Percentiles rank a stretch among this genome's conserved stretches.
These are phyloP conservation scores for Verticillium zaregamsianum DNA, from an alignment of 2,329 filamentous ascomycete species.

Conservation along the genomic window DNA sequence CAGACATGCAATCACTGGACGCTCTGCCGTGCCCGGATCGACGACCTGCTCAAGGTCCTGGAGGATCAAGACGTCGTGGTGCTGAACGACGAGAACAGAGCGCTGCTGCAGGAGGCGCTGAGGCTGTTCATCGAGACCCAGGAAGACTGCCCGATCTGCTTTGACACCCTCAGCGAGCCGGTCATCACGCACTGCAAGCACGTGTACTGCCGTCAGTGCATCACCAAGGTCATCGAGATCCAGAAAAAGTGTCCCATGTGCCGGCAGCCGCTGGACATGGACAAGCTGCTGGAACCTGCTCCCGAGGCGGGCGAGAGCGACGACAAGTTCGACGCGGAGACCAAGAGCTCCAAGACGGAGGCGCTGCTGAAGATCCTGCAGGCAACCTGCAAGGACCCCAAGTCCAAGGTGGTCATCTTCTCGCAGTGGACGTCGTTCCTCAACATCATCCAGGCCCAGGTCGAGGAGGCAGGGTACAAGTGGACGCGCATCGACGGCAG, in stretches of 20 bases:
- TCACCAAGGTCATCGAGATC: constrained; percentile 66
- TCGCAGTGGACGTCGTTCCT: constrained; percentile 76
- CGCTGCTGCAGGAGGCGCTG: constrained; percentile 69
- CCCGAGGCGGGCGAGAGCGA: constrained; percentile 45
- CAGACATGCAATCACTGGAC: constrained; percentile 90
- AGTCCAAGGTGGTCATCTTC: constrained; percentile 70
- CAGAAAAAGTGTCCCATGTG: constrained; percentile 86
- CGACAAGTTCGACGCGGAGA: constrained; percentile 54
- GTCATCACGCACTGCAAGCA: constrained; percentile 86
- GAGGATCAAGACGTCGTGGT: constrained; percentile 64
- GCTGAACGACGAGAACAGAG: constrained; percentile 67
- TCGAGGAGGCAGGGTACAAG: constrained; percentile 55
- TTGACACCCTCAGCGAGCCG: constrained; percentile 66
- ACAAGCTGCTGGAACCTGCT: constrained; percentile 60
- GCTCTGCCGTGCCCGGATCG: constrained; percentile 71
- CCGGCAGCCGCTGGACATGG: constrained; percentile 60
- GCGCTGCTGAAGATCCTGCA: constrained; percentile 71
- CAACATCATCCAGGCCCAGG: constrained; percentile 65
- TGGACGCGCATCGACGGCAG: constrained; percentile 76
- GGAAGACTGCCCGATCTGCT: constrained; percentile 80
- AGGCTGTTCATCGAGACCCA: constrained; percentile 74
- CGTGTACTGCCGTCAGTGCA: constrained; percentile 70
- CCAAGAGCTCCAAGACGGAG: constrained; percentile 78
- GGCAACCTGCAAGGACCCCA: constrained; percentile 59
- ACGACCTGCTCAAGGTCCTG: constrained; percentile 65